Conservation (phyloP, 2,329 filamentous ascomycete species). For the Rachicladosporium sp. region DNA sequence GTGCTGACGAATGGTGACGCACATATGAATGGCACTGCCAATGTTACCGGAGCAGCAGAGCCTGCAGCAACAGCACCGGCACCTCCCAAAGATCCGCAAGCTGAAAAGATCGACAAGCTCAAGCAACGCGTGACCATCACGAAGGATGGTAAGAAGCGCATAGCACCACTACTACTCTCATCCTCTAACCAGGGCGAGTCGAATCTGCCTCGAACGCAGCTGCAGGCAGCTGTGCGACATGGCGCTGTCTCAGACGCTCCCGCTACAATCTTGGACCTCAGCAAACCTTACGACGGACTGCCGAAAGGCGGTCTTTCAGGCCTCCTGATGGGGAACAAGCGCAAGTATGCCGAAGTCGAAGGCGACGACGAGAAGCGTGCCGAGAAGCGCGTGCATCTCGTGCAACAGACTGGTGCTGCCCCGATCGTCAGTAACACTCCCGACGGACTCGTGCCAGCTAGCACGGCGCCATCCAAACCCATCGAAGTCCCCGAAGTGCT, state of each 20-base stretch:
- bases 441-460: conserved; percentile 66
- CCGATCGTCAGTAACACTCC: conserved; percentile 64
- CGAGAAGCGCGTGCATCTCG: conserved; percentile 46
- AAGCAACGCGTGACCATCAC: conserved; percentile 90
- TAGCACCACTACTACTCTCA: conserved; percentile 73
- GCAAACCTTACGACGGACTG: conserved; percentile 84
- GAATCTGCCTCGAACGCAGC: conserved; percentile 74
- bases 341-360: conserved; percentile 65
- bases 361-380: conserved; percentile 58
- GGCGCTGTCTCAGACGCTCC: conserved; percentile 31
- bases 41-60: conserved; percentile 24
- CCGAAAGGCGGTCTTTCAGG: conserved; percentile 82
- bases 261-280: conserved; percentile 69
- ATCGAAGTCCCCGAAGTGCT: conserved; percentile 62
- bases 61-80: conserved; percentile 29
- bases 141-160: conserved; percentile 93
- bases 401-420: conserved; percentile 51
- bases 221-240: conserved; percentile 62
- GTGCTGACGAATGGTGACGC: conserved; percentile 21
- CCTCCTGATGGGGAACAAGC: conserved; percentile 84
- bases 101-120: conserved; percentile 53
- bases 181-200: conserved; percentile 80
- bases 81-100: conserved; percentile 38
- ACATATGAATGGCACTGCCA: conserved; percentile 33
- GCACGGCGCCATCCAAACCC: conserved; percentile 41